Evolutionary conservation across 805 yeast genomes (phyloP).

Genomic region (Cyberlindnera mycetangii): DNA sequence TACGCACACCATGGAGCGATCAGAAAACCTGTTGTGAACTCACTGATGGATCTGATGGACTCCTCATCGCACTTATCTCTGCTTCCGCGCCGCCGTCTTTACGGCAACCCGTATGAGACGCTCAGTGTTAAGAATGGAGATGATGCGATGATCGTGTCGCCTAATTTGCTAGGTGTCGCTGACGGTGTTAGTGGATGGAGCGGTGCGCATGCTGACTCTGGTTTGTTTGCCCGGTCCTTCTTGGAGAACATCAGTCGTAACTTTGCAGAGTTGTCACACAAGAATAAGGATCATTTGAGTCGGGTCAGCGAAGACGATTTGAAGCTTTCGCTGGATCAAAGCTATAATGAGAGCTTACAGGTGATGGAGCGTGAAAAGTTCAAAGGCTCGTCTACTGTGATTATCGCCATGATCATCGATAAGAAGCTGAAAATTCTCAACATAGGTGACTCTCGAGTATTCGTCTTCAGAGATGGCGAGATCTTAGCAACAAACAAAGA

Average conservation of each 20-base stretch:
- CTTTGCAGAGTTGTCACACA: slow-evolving; percentile 27
- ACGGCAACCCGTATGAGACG: slow-evolving; percentile 51
- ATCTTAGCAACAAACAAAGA: slow-evolving; percentile 42
- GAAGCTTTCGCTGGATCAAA: slow-evolving; percentile 42
- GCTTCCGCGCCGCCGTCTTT: slow-evolving; percentile 48
- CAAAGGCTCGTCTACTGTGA: slow-evolving; percentile 48
- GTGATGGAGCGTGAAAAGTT: slow-evolving; percentile 47
- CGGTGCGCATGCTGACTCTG: slow-evolving; percentile 43
- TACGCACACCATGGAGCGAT: slow-evolving; percentile 46
- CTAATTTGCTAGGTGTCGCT: slow-evolving; percentile 50
- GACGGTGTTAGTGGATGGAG: slow-evolving; percentile 61
- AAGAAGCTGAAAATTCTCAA: slow-evolving; percentile 43
- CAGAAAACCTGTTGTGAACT: slow-evolving; percentile 40
- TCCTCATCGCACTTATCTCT: slow-evolving; percentile 41
- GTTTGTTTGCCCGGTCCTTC: slow-evolving; percentile 52
- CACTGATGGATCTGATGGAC: slow-evolving; percentile 49
- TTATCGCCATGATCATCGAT: slow-evolving; percentile 48
- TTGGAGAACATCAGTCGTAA: slow-evolving; percentile 46
- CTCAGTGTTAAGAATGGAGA: slow-evolving; percentile 52
- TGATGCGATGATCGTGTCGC: slow-evolving; percentile 55
- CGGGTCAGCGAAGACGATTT: slow-evolving; percentile 41
- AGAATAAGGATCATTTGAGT: slow-evolving; percentile 32
- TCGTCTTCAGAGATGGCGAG: slow-evolving; percentile 44
- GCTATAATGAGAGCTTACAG: slow-evolving; percentile 45
- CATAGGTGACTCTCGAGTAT: slow-evolving; percentile 51